These are phyloP conservation scores for Candida manassasensis DNA, from an alignment of 805 yeast genomes.

Conservation along the genomic window DNA sequence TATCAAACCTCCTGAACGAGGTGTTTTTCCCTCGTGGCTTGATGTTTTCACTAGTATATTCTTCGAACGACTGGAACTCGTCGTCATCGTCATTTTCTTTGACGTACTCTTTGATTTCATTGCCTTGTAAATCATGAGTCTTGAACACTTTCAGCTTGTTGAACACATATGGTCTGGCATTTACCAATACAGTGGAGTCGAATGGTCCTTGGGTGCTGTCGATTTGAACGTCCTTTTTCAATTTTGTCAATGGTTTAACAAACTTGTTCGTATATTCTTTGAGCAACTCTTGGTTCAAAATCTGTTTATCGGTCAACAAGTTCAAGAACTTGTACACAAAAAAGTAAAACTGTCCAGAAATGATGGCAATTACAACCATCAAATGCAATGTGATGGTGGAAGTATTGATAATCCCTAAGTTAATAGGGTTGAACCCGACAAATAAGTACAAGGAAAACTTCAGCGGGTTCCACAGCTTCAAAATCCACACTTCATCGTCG, in stretches of 20 bases:
- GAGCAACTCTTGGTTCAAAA: conserved; percentile 55
- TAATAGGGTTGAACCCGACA: conserved; percentile 57
- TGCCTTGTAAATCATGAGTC: conserved; percentile 46
- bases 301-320: conserved; percentile 53
- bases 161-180: conserved; percentile 21
- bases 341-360: conserved; percentile 30
- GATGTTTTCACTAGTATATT: conserved; percentile 2
- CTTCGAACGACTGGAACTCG: conserved; percentile 2
- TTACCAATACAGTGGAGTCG: conserved; percentile 16
- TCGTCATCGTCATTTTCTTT: conserved; percentile 2
- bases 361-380: conserved; percentile 21
- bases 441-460: conserved; percentile 49
- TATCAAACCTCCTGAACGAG: conserved; percentile 1
- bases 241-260: conserved; percentile 52
- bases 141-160: conserved; percentile 42
- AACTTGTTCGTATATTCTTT: conserved; percentile 61
- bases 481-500: conserved; percentile 44
- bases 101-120: conserved; percentile 18
- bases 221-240: conserved; percentile 54
- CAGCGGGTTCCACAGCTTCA: conserved; percentile 66
- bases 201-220: conserved; percentile 48
- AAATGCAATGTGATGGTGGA: conserved; percentile 23
- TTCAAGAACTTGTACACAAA: conserved; percentile 44
- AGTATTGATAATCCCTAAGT: conserved; percentile 32
- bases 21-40: neutral